These are phyloP conservation scores for Nematocida parisii DNA, from an alignment of 371 early-diverging fungal genomes.

Conservation along the genomic window DNA sequence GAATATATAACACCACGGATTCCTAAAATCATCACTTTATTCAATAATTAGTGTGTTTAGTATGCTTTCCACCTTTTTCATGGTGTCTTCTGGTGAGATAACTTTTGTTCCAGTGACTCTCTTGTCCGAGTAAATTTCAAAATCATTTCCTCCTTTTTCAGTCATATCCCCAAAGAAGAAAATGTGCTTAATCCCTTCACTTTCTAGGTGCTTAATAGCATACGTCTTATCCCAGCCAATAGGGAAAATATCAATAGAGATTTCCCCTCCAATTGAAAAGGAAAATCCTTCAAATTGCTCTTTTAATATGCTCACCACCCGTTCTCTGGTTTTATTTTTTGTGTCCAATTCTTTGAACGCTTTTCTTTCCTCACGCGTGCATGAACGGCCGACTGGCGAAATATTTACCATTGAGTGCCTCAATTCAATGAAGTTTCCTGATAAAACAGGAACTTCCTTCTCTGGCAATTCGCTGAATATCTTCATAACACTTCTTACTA, in stretches of 20 bases:
- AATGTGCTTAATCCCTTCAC: conserved; percentile 80
- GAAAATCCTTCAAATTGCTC: conserved; percentile 82
- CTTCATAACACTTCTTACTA: conserved; percentile 83
- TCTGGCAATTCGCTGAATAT: conserved; percentile 81
- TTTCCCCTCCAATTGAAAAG: conserved; percentile 97
- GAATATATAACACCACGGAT: no score
- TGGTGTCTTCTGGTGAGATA: conserved; percentile 82
- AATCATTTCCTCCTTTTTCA: conserved; percentile 94
- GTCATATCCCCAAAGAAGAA: conserved; percentile 99
- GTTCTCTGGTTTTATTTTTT: conserved; percentile 70
- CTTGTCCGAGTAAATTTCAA: conserved; percentile 85
- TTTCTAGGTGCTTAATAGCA: conserved; percentile 83
- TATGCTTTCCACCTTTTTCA: conserved; percentile 77
- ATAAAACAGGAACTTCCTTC: conserved; percentile 66
- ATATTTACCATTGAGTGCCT: conserved; percentile 98
- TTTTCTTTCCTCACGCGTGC: conserved; percentile 82
- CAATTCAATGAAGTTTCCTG: conserved; percentile 97
- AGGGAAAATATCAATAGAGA: conserved; percentile 98
- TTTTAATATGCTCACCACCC: conserved; percentile 80
- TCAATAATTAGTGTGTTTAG: conserved; percentile 52
- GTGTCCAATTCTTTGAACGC: conserved; percentile 88
- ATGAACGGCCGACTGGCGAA: conserved; percentile 95
- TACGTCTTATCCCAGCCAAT: conserved; percentile 92
- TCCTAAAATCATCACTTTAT: not conserved
- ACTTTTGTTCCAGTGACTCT: conserved; percentile 82